phyloP scores from a whole-genome alignment of 108 stramenopile genomes.

The Conticribra weissflogii region DNA sequence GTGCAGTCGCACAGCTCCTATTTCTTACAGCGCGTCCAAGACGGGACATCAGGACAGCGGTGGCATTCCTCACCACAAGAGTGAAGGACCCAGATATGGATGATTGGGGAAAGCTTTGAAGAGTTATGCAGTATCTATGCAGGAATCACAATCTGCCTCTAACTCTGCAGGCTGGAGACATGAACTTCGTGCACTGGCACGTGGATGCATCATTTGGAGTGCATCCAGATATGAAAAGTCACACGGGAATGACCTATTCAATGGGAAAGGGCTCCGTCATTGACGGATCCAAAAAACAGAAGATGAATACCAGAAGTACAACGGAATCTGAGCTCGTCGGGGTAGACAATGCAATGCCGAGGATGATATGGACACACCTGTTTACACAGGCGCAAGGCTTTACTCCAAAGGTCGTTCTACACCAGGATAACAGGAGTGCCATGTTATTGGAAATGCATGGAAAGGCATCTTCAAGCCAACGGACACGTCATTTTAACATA shows the following conservation, averaged over 20 bases:
- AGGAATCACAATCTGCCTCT: background rate
- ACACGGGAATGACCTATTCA: background rate
- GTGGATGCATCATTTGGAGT: background rate
- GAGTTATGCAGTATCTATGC: background rate
- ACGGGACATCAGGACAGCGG: background rate
- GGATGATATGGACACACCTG: background rate
- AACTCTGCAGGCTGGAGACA: background rate
- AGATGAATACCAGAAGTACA: too few relatives aligned
- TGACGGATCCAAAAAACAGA: background rate
- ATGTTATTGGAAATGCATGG: too few relatives aligned
- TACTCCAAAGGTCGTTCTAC: too few relatives aligned
- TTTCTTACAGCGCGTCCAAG: background rate
- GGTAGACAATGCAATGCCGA: background rate
- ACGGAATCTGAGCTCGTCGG: background rate
- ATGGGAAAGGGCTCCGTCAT: background rate
- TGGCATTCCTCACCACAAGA: constrained; percentile 1
- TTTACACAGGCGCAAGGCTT: too few relatives aligned
- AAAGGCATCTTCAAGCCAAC: too few relatives aligned
- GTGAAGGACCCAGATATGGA: constrained; percentile 2
- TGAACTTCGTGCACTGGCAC: background rate
- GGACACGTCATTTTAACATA: too few relatives aligned
- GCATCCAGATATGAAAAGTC: background rate
- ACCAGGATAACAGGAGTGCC: too few relatives aligned
- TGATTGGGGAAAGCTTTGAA: background rate
- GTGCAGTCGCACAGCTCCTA: background rate